Evolutionary conservation across 1,139 yeast species (phyloP).

Genomic region (Zhuliangozyma blackwelliae): DNA sequence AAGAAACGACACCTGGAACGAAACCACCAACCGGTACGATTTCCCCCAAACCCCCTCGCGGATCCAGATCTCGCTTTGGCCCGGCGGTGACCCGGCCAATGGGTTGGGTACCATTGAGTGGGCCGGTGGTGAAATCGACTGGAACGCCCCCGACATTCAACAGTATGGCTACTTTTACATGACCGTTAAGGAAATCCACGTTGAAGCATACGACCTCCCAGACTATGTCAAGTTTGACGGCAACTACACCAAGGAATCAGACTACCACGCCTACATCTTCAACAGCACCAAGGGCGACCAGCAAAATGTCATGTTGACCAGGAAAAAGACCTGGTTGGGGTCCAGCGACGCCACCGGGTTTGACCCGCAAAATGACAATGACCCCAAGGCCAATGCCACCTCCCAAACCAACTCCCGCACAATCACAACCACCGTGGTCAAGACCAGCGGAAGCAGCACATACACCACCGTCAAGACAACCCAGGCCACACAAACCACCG

Average conservation of each 20-base stretch:
- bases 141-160: conserved; percentile 72
- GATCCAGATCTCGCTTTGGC: conserved; percentile 74
- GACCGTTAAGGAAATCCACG: conserved; percentile 52
- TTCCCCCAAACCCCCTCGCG: conserved; percentile 94
- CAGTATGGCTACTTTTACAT: conserved; percentile 78
- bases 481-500: conserved; percentile 8
- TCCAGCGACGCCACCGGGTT: conserved; percentile 61
- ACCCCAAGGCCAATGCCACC: conserved; percentile 6
- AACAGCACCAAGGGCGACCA: conserved; percentile 44
- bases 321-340: conserved; percentile 57
- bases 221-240: conserved; percentile 31
- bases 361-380: conserved; percentile 43
- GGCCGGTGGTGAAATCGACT: conserved; percentile 90
- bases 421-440: conserved; percentile 9
- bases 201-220: conserved; percentile 73
- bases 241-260: conserved; percentile 31
- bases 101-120: conserved; percentile 79
- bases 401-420: conserved; percentile 1
- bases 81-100: conserved; percentile 70
- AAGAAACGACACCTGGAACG: conserved; percentile 64
- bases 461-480: conserved; percentile 11
- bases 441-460: conserved; percentile 11
- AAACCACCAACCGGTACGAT: conserved; percentile 51
- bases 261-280: conserved; percentile 51
- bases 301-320: conserved; percentile 51